These are phyloP conservation scores for Huntiella savannae DNA, from an alignment of 2,329 filamentous ascomycete species.

Conservation along the genomic window DNA sequence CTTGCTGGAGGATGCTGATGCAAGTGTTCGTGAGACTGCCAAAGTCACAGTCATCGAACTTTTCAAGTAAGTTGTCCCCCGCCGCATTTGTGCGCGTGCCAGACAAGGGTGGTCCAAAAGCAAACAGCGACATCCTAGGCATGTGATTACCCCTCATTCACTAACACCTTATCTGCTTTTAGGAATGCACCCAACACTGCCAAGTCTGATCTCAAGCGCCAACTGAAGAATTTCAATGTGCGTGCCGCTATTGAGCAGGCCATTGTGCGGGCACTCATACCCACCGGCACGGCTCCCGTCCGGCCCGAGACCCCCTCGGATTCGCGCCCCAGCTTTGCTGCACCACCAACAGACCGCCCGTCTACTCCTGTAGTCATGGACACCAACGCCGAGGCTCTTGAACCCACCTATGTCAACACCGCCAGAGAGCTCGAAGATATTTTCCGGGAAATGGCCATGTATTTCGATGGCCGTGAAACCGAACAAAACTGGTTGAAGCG, in stretches of 20 bases:
- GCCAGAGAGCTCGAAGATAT: slow-evolving; percentile 75
- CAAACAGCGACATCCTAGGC: neutral
- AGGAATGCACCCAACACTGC: slow-evolving; percentile 63
- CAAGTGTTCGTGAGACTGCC: slow-evolving; percentile 66
- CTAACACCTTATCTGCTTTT: neutral
- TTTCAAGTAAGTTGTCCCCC: slow-evolving; percentile 41
- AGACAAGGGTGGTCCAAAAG: neutral
- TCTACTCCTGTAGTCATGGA: slow-evolving; percentile 42
- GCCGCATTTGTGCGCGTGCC: neutral
- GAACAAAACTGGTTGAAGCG: slow-evolving; percentile 82
- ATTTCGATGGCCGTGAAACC: slow-evolving; percentile 74
- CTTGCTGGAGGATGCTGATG: slow-evolving; percentile 76
- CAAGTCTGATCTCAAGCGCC: slow-evolving; percentile 74
- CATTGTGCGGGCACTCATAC: slow-evolving; percentile 56
- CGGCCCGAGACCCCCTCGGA: slow-evolving; percentile 23
- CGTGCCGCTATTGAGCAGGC: slow-evolving; percentile 68
- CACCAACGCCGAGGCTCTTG: slow-evolving; percentile 46
- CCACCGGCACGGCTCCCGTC: slow-evolving; percentile 22
- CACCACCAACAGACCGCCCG: slow-evolving; percentile 28
- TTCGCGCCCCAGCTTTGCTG: slow-evolving; percentile 22
- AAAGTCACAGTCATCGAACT: slow-evolving; percentile 72
- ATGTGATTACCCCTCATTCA: slow-evolving; percentile 2
- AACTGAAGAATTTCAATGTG: slow-evolving; percentile 68
- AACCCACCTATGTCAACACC: slow-evolving; percentile 70
- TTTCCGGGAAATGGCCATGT: slow-evolving; percentile 58